Conservation (phyloP, 2,329 filamentous ascomycete genomes). For the Ceratocystis huliohia region DNA sequence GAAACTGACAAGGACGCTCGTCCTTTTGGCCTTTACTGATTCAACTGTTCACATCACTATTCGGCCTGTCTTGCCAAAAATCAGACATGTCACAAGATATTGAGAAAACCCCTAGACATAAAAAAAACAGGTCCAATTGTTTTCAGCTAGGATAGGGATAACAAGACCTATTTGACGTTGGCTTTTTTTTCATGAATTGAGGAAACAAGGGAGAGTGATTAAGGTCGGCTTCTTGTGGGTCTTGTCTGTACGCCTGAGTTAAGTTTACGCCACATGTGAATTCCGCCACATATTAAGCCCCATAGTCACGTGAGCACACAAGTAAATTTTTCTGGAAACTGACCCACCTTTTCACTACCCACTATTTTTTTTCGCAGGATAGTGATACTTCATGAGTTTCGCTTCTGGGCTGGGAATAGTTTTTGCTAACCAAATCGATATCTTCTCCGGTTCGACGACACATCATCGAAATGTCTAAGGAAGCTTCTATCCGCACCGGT, state of each 20-base stretch:
- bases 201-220: not conserved
- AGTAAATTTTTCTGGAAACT: slow-evolving; percentile 1
- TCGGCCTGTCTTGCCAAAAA: not conserved
- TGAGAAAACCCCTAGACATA: not conserved
- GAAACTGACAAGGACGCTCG: too few species aligned
- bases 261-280: not conserved
- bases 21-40: not conserved
- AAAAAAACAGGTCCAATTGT: not conserved
- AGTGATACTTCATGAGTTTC: slow-evolving; percentile 10
- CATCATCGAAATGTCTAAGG: slow-evolving; percentile 42
- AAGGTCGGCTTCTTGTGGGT: not conserved
- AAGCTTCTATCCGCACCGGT: slow-evolving; percentile 45
- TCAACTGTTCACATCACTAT: not conserved
- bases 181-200: not conserved
- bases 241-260: too few species aligned
- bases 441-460: slow-evolving; percentile 24
- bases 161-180: not conserved
- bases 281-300: slow-evolving; percentile 9
- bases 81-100: not conserved
- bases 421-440: slow-evolving; percentile 26
- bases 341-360: slow-evolving; percentile 16
- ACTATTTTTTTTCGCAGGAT: slow-evolving; percentile 13
- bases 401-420: slow-evolving; percentile 13
- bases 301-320: slow-evolving; percentile 18
- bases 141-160: not conserved